Evolutionary conservation across 2,329 filamentous ascomycete species (phyloP), one percentile per base, ranked within the genome.

Genomic region (Chrysoporthe deuterocubensis): DNA sequence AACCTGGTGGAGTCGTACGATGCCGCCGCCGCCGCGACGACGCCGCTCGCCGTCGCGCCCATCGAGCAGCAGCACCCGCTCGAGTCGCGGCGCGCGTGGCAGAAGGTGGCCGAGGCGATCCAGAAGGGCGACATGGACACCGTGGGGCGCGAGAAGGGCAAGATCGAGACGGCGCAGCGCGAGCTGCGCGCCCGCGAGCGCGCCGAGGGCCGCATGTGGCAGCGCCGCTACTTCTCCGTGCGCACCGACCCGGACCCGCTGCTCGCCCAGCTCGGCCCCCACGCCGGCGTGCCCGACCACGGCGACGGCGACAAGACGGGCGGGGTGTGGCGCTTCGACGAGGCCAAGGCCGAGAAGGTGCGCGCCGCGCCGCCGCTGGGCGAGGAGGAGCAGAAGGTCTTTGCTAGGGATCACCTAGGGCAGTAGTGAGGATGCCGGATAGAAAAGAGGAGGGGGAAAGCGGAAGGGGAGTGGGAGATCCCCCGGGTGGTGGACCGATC

Each of bases 1-100:
- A 84, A 78, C 32, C 76, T 87, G 43, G 72, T 93, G 61, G 86
- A 89, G 32, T 78, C 80, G 7, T 92, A 91, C 77, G 85, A 89
- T 71, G 87, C 90, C 43, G 83, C 83, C 61, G 81, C 82, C 37
- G 79, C 81, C 13, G 81, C 84, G 18, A 87, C 87, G 48, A 92
- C 92, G 0, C 86, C 91, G 13, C 87, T 97, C 52, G 85, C 81
- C 16, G 83, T 97, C 62, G 87, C 89, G 0, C 88, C 92, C 0
- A 76, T 96, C 64, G 90, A 94, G 69, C 79, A 92, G 72, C 95
- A 97, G 80, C 92, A 97, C 76, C 88, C 93, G 13, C 90, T 96
- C 71, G 95, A 98, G 81, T 93, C 92, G 16, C 89, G 95, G 59
- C 88, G 92, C 67, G 95, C 95, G 3, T 98, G 95, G 96, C 83